Percentiles rank a stretch among this genome's conserved stretches.
These are phyloP conservation scores for Maudiozyma humilis DNA, from an alignment of 1,139 yeast species.

Conservation along the genomic window DNA sequence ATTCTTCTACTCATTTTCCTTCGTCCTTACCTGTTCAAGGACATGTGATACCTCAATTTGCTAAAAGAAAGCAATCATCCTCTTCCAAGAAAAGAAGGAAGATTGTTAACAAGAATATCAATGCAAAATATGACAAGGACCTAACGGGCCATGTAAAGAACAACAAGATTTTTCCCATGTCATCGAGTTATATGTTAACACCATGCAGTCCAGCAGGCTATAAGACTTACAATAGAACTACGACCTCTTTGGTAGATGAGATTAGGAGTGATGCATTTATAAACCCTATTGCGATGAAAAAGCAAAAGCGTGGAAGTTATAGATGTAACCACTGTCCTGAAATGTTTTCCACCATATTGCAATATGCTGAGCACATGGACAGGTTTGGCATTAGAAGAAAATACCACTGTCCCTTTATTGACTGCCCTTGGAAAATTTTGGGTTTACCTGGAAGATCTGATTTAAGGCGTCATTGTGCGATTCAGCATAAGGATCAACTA, in stretches of 20 bases:
- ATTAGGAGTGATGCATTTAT: constrained; percentile 12
- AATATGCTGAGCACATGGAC: constrained; percentile 43
- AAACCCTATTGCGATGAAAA: constrained; percentile 23
- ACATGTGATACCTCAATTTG: neutral
- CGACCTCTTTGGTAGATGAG: constrained; percentile 10
- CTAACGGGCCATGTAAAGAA: neutral
- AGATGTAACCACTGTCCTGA: constrained; percentile 45
- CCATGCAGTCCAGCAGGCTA: neutral
- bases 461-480: constrained; percentile 51
- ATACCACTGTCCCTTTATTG: constrained; percentile 43
- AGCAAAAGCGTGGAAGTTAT: constrained; percentile 42
- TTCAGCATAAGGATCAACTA: constrained; percentile 40
- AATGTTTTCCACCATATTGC: constrained; percentile 36
- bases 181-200: neutral
- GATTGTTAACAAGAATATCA: neutral
- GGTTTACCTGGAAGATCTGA: constrained; percentile 56
- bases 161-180: neutral
- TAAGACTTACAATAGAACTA: neutral
- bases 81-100: neutral
- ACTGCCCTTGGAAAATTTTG: constrained; percentile 55
- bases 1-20: neutral
- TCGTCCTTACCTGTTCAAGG: neutral
- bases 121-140: neutral
- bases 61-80: neutral
- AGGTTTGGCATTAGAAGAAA: constrained; percentile 35